A percentile compares a stretch with the other conserved stretches of the same genome.
Conservation (phyloP, 2,329 filamentous ascomycete species). For the Arthroderma uncinatum region DNA sequence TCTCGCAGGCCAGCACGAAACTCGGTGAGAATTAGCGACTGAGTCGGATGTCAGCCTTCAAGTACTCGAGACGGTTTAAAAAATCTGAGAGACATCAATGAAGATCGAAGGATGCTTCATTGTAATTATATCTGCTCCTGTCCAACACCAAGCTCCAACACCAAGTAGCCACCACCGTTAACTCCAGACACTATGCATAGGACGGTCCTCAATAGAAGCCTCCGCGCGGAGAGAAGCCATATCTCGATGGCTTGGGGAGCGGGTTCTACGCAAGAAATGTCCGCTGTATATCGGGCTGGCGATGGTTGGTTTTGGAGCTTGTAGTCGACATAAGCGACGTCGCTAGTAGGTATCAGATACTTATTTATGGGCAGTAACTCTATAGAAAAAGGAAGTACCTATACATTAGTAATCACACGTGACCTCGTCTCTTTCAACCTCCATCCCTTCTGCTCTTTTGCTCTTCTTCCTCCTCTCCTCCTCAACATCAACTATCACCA, state of each 20-base stretch:
- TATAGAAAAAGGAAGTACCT: background rate
- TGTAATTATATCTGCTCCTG: background rate
- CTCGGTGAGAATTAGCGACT: slow-evolving; percentile 1
- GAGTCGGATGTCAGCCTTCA: background rate
- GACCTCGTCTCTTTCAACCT: background rate
- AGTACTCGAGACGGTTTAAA: background rate
- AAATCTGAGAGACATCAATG: background rate
- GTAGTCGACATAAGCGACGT: background rate
- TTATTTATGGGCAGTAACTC: background rate
- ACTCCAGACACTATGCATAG: background rate
- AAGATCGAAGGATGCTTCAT: slow-evolving; percentile 3
- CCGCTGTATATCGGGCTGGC: background rate
- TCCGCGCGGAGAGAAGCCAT: slow-evolving; percentile 2
- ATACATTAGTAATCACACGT: background rate
- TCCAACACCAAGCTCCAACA: background rate
- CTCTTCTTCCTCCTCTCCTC: no score
- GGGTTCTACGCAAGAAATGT: slow-evolving; percentile 3
- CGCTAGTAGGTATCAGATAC: background rate
- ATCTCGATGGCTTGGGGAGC: background rate
- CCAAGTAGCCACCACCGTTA: background rate
- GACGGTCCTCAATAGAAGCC: background rate
- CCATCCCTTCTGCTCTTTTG: no score
- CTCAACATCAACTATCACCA: background rate
- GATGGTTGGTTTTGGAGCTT: background rate
- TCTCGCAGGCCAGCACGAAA: slow-evolving; percentile 3